Evolutionary conservation across 176 grass and related monocot species (phyloP).

Genomic region (Bothriochloa decipiens): DNA sequence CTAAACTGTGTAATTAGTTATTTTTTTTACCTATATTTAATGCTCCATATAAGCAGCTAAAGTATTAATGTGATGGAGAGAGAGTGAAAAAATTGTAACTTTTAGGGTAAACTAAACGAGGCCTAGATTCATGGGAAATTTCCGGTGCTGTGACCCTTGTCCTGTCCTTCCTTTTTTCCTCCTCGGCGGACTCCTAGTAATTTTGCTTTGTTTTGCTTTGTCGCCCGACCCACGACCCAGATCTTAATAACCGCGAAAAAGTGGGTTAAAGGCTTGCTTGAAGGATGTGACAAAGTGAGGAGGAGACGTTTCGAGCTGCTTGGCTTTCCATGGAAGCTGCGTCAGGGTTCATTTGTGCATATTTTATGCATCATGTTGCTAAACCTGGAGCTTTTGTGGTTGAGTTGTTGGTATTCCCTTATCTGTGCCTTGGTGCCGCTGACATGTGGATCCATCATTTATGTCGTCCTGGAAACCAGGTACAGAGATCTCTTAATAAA

Average conservation of each 20-base stretch:
- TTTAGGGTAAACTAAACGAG: no score
- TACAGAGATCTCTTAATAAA: neutral
- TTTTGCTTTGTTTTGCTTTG: conserved; percentile 38
- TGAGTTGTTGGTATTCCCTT: neutral
- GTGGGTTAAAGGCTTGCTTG: neutral
- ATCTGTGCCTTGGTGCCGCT: neutral
- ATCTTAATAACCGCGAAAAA: conserved; percentile 56
- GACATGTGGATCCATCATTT: conserved; percentile 54
- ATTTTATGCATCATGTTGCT: conserved; percentile 35
- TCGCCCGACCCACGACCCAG: conserved; percentile 18
- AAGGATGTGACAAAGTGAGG: conserved; percentile 34
- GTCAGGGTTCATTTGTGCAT: neutral
- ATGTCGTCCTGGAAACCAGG: conserved; percentile 19
- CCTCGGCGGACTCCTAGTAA: conserved; percentile 32
- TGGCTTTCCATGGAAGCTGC: no score
- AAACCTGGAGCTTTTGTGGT: conserved; percentile 29
- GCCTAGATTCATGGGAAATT: conserved; percentile 59
- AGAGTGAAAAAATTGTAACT: no score
- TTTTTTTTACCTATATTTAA: no score
- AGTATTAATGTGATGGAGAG: no score
- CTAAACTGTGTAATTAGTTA: no score
- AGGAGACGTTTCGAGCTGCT: no score
- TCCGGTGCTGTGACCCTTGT: conserved; percentile 49
- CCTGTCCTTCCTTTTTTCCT: conserved; percentile 23
- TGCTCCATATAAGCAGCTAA: no score